Conservation (phyloP, 2,329 filamentous ascomycete species). For the Fusarium annulatum region DNA sequence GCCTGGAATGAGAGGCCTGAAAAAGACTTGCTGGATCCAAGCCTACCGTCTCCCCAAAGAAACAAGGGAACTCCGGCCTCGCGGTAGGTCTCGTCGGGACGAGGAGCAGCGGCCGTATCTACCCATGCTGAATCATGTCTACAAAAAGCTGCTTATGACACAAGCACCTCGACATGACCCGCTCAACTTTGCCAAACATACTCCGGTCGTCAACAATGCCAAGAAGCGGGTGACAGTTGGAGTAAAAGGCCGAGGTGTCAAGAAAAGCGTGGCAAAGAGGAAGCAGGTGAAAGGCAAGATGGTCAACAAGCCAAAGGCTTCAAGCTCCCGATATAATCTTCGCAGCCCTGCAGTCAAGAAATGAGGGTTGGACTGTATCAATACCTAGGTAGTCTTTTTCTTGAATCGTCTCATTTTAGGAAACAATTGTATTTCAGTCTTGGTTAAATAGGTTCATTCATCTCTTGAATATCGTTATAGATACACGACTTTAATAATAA, state of each 20-base stretch:
- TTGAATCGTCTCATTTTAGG: not conserved
- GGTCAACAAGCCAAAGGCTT: not conserved
- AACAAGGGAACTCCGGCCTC: not conserved
- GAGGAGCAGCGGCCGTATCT: not conserved
- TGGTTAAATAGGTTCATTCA: not conserved
- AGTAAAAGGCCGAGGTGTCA: not conserved
- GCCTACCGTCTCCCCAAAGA: not conserved
- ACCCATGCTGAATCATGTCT: not conserved
- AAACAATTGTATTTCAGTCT: not conserved
- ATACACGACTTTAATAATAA: not conserved
- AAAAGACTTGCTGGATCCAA: not conserved
- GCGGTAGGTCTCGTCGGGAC: rapidly evolving
- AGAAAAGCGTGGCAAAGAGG: not conserved
- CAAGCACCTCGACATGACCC: constrained; percentile 1
- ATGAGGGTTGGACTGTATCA: not conserved
- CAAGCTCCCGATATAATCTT: not conserved
- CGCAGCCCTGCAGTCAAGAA: not conserved
- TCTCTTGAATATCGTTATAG: not conserved
- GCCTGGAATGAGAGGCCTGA: not conserved
- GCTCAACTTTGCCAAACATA: not conserved
- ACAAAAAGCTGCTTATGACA: rapidly evolving
- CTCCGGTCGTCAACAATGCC: not conserved
- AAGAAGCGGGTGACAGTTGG: not conserved
- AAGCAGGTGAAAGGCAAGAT: not conserved
- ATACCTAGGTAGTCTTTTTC: not conserved